These are phyloP conservation scores for Blastobotrys serpentis DNA, from an alignment of 1,139 yeast species.

Conservation along the genomic window DNA sequence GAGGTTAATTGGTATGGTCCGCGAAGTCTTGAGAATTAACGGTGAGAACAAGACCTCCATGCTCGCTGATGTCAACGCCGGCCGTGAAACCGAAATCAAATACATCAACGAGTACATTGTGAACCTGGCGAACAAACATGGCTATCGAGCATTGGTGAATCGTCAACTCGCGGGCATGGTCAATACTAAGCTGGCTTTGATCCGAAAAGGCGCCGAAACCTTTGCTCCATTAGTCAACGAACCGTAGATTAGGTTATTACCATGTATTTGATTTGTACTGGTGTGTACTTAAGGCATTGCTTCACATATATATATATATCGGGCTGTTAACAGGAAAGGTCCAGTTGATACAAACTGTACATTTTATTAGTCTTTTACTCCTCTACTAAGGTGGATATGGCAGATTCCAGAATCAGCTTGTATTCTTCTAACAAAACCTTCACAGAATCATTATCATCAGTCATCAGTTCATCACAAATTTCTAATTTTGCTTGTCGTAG, in stretches of 20 bases:
- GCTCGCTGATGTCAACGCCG: slow-evolving; percentile 72
- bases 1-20: slow-evolving; percentile 49
- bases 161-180: slow-evolving; percentile 50
- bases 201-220: slow-evolving; percentile 16
- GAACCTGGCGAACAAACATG: slow-evolving; percentile 48
- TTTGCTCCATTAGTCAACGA: slow-evolving; percentile 19
- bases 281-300: too few species aligned
- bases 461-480: slow-evolving; percentile 1
- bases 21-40: slow-evolving; percentile 48
- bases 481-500: slow-evolving; percentile 7
- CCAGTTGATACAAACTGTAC: too few species aligned
- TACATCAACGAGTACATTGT: slow-evolving; percentile 75
- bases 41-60: slow-evolving; percentile 74
- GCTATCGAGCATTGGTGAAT: slow-evolving; percentile 49
- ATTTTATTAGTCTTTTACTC: too few species aligned
- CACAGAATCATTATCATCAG: background rate
- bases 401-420: slow-evolving; percentile 1
- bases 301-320: too few species aligned
- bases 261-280: background rate
- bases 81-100: slow-evolving; percentile 70
- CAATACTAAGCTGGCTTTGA: slow-evolving; percentile 23
- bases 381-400: background rate
- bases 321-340: too few species aligned
- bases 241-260: background rate
- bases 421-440: background rate